Base-by-base conservation (phyloP, 371 early-diverging fungal genomes). In the Blyttiomyces sp. region DNA sequence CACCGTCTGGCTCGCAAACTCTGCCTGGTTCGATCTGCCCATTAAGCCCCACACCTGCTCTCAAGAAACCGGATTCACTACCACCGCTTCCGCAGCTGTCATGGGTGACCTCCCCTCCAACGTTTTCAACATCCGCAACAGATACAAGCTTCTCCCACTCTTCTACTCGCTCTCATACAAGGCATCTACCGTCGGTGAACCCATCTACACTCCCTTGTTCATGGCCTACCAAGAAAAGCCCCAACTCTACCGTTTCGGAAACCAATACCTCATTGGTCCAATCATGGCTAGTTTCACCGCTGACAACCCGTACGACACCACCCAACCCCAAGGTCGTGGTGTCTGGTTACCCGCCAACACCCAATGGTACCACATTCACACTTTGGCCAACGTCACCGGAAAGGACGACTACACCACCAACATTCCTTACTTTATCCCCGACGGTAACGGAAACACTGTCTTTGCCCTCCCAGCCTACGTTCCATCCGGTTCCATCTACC, bases 281-380 rank as follows among this genome's bases (percentile, higher is more conserved):
- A 53, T 53, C 36, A 53, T 53, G 54, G 54, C 31, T 4, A 24
- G 36, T 42, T 53, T 5, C 54, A 53, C 32, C 33, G 6, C 31
- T 24, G 54, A 53, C 36, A n/a, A 19, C 54, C 13, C 26, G 21
- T 21, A 53, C 54, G 21, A 24, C 54, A 19, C 11, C 35, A n/a
- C n/a, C n/a, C n/a, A n/a, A n/a, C 24, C 36, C 24, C 28, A 21
- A 11, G 32, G 35, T 23, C 54, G 54, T 35, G 54, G 54, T 24
- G 63, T 63, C 27, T 63, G 50, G 28, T 51, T 63, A 4, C 63
- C 63, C 11, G 5, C 54, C 36, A 32, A 46, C 16, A 46, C 55
- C 2, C 49, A 44, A n/a, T 63, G 63, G 63, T 55, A 32, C 57
- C 34, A 63, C 49, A 56, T 54, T 50, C 63, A 63, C 49, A 63